These are phyloP conservation scores for Acanthamoeba quina DNA, from an alignment of 208 protist genomes.

Conservation along the genomic window DNA sequence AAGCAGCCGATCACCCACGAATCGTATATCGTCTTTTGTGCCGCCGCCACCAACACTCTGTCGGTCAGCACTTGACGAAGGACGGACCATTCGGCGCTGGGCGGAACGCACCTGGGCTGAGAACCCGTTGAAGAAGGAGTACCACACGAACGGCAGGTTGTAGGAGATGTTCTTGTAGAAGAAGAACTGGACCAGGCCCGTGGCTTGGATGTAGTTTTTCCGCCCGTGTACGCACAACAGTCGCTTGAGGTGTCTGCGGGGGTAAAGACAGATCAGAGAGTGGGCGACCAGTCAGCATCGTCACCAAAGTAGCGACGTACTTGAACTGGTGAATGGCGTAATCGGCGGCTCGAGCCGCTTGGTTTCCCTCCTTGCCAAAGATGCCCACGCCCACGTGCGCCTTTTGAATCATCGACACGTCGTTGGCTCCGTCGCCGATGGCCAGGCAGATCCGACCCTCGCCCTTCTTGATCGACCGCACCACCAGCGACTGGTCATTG, in stretches of 20 bases:
- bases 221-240: slow-evolving; percentile 3
- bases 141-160: slow-evolving; percentile 93
- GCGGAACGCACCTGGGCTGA: slow-evolving; percentile 89
- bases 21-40: slow-evolving; percentile 83
- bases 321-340: slow-evolving; percentile 94
- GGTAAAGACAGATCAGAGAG: neutral
- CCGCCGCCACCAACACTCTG: neutral
- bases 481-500: slow-evolving; percentile 82
- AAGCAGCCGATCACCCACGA: slow-evolving; percentile 78
- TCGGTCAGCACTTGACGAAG: neutral
- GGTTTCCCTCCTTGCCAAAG: slow-evolving; percentile 95
- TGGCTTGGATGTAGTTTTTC: slow-evolving; percentile 81
- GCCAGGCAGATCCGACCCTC: slow-evolving; percentile 83
- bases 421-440: slow-evolving; percentile 97
- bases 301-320: too few species aligned
- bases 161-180: slow-evolving; percentile 98
- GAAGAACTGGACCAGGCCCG: slow-evolving; percentile 94
- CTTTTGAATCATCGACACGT: slow-evolving; percentile 97
- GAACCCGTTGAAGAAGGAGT: slow-evolving; percentile 92
- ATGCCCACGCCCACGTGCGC: slow-evolving; percentile 91
- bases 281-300: too few species aligned
- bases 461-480: slow-evolving; percentile 89
- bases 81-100: neutral
- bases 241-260: slow-evolving; percentile 76
- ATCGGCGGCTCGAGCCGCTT: slow-evolving; percentile 95